A percentile compares a stretch with the other conserved stretches of the same genome.
Evolutionary conservation across 2,329 filamentous ascomycete species (phyloP).

Genomic region (Sporothrix pallida): DNA sequence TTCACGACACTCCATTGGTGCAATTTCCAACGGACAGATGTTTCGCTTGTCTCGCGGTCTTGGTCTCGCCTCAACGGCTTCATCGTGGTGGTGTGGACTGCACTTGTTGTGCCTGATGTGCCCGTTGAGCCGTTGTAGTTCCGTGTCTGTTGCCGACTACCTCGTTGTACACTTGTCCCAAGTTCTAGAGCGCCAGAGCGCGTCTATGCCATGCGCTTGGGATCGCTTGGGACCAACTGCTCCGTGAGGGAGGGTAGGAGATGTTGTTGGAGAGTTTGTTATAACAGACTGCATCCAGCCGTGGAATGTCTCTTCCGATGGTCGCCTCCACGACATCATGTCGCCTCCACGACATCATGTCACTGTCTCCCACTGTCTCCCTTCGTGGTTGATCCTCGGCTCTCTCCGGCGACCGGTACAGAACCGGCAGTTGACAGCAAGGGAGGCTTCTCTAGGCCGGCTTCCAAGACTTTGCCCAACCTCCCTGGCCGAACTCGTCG

Average conservation of each 20-base stretch:
- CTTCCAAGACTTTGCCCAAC: no score
- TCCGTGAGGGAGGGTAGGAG: conserved; percentile 14
- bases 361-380: no score
- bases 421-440: not conserved
- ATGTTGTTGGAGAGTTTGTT: not conserved
- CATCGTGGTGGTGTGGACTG: not conserved
- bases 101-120: not conserved
- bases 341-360: not conserved
- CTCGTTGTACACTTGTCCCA: no score
- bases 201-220: no score
- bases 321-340: not conserved
- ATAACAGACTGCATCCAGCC: not conserved
- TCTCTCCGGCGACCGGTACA: conserved; percentile 6
- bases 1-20: conserved; percentile 11
- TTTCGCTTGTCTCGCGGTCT: no score
- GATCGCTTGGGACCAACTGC: conserved; percentile 20
- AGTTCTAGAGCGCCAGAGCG: no score
- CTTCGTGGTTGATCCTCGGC: not conserved
- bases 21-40: no score
- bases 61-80: no score
- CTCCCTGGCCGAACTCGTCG: not conserved
- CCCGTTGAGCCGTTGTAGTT: no score
- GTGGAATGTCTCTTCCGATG: conserved; percentile 5
- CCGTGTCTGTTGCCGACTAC: not conserved
- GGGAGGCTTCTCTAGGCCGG: no score